Evolutionary conservation across 495 filamentous ascomycete species (phyloP).

Genomic region (Podospora didyma): DNA sequence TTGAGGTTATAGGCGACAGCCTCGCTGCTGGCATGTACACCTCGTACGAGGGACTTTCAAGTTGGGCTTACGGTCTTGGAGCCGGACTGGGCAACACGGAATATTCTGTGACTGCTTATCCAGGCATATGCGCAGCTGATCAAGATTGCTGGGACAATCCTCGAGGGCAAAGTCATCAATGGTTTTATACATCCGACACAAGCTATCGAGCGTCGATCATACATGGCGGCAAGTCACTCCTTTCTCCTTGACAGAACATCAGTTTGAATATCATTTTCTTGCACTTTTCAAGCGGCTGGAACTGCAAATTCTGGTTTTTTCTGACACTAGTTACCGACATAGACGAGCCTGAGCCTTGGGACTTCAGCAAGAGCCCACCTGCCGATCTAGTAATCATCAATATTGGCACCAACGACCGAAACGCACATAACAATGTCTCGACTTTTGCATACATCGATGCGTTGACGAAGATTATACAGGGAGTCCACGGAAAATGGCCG

Average conservation of each 20-base stretch:
- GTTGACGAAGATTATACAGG: slow-evolving; percentile 57
- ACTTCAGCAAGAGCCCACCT: slow-evolving; percentile 53
- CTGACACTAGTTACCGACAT: not conserved
- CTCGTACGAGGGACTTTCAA: slow-evolving; percentile 60
- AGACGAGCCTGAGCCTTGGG: slow-evolving; percentile 56
- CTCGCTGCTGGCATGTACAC: slow-evolving; percentile 57
- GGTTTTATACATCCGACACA: slow-evolving; percentile 62
- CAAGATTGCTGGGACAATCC: slow-evolving; percentile 56
- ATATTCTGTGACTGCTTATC: slow-evolving; percentile 58
- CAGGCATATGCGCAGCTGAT: slow-evolving; percentile 59
- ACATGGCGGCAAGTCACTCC: slow-evolving; percentile 39
- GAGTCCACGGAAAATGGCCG: slow-evolving; percentile 59
- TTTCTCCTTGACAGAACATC: too few relatives aligned
- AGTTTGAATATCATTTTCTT: not conserved
- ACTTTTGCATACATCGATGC: slow-evolving; percentile 48
- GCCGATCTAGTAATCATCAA: slow-evolving; percentile 67
- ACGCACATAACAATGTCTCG: slow-evolving; percentile 55
- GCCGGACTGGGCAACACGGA: slow-evolving; percentile 62
- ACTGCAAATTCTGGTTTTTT: too few relatives aligned
- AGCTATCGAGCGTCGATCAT: slow-evolving; percentile 46
- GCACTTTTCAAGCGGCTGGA: too few relatives aligned
- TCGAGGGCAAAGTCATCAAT: slow-evolving; percentile 56
- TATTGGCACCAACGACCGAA: slow-evolving; percentile 65
- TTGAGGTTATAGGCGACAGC: slow-evolving; percentile 65
- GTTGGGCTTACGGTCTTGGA: slow-evolving; percentile 55